phyloP scores from a whole-genome alignment of 106 monocot species.

The Iris macrosiphon region DNA sequence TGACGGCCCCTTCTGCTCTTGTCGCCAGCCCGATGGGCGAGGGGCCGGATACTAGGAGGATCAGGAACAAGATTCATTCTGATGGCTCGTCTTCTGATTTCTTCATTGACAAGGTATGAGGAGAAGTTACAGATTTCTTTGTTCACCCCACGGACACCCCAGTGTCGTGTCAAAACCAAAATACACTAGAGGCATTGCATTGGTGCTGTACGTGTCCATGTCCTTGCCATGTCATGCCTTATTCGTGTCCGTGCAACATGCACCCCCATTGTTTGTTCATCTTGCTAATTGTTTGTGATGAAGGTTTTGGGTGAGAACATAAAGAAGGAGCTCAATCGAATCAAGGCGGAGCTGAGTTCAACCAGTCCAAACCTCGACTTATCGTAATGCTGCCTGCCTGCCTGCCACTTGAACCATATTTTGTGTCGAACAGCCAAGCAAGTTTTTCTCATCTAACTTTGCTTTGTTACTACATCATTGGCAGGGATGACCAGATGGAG shows the following conservation, averaged over 20 bases:
- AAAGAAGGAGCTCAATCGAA: conserved; percentile 62
- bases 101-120: conserved; percentile 61
- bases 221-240: too few species aligned
- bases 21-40: conserved; percentile 38
- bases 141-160: neutral
- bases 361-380: conserved; percentile 11
- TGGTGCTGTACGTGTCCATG: too few species aligned
- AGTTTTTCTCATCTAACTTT: too few species aligned
- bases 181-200: too few species aligned
- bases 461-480: neutral
- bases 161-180: too few species aligned
- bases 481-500: conserved; percentile 22
- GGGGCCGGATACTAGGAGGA: conserved; percentile 50
- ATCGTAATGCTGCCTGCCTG: conserved; percentile 4
- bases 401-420: too few species aligned
- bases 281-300: neutral
- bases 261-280: neutral
- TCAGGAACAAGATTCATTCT: conserved; percentile 45
- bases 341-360: conserved; percentile 11
- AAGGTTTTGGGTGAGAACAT: conserved; percentile 52
- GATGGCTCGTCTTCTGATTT: conserved; percentile 50
- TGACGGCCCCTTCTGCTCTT: conserved; percentile 3
- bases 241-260: too few species aligned
- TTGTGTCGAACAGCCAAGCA: too few species aligned
- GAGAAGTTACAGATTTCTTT: neutral